Conservation (phyloP, 148 eudicot species). For the Tetragonia tetragonoides region DNA sequence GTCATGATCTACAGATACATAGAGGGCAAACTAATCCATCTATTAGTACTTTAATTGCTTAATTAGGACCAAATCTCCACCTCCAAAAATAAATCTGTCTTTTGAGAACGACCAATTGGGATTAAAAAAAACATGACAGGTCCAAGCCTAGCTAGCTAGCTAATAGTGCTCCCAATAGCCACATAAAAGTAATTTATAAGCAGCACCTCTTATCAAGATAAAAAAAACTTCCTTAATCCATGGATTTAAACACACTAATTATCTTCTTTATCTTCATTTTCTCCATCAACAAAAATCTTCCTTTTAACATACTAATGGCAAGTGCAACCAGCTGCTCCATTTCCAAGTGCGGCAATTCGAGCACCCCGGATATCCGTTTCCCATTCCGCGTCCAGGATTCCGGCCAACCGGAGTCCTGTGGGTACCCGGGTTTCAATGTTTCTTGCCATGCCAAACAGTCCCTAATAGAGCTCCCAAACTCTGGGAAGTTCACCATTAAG, state of each 20-base stretch:
- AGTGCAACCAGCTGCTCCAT: constrained; percentile 26
- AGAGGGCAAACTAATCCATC: no score
- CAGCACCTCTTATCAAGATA: constrained; percentile 1
- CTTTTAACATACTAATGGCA: no score
- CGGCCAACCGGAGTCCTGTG: constrained; percentile 35
- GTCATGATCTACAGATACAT: no score
- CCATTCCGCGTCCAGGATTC: constrained; percentile 37
- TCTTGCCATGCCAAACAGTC: constrained; percentile 38
- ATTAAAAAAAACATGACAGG: not conserved
- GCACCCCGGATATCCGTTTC: constrained; percentile 37
- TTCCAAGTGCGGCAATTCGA: constrained; percentile 28
- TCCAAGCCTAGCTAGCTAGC: not conserved
- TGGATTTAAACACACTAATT: constrained; percentile 20
- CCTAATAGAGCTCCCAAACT: constrained; percentile 38
- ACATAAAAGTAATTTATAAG: not conserved
- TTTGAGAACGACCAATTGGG: constrained; percentile 10
- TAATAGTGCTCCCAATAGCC: constrained; percentile 13
- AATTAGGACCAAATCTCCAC: not conserved
- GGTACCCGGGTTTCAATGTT: constrained; percentile 44
- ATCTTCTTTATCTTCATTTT: not conserved
- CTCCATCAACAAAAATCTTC: not conserved
- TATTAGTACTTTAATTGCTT: not conserved
- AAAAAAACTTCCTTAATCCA: constrained; percentile 1
- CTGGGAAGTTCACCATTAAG: constrained; percentile 41
- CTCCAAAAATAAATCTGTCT: not conserved